Evolutionary conservation across 1,284 basidiomycete species (phyloP).

Genomic region (Sphaerobolus stellatus): DNA sequence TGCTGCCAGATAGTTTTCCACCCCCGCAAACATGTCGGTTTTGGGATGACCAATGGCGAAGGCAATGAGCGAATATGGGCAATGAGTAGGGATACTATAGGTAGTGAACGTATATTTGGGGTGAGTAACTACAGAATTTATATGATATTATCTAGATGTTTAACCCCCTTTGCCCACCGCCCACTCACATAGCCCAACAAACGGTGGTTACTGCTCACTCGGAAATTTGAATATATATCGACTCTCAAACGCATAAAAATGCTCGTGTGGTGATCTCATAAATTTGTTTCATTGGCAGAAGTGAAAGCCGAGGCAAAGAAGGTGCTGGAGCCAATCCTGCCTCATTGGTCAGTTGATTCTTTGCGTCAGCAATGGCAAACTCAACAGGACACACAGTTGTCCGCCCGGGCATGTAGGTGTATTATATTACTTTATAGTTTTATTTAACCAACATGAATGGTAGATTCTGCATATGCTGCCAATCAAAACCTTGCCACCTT

Average conservation of each 20-base stretch:
- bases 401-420: neutral
- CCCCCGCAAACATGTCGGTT: conserved; percentile 28
- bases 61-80: conserved; percentile 36
- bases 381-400: neutral
- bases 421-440: too few species aligned
- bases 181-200: neutral
- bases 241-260: neutral
- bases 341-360: too few species aligned
- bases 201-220: neutral
- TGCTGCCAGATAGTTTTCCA: conserved; percentile 33
- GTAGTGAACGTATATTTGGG: neutral
- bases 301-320: too few species aligned
- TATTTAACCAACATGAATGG: neutral
- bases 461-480: neutral
- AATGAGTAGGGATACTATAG: conserved; percentile 1
- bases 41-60: conserved; percentile 36
- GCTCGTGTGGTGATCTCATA: too few species aligned
- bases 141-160: neutral
- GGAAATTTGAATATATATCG: neutral
- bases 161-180: too few species aligned
- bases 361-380: neutral
- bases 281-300: too few species aligned
- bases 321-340: too few species aligned
- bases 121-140: too few species aligned
- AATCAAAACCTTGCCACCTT: neutral